phyloP scores from a whole-genome alignment of 1,284 basidiomycete genomes.

The Sphagnurus paluster region DNA sequence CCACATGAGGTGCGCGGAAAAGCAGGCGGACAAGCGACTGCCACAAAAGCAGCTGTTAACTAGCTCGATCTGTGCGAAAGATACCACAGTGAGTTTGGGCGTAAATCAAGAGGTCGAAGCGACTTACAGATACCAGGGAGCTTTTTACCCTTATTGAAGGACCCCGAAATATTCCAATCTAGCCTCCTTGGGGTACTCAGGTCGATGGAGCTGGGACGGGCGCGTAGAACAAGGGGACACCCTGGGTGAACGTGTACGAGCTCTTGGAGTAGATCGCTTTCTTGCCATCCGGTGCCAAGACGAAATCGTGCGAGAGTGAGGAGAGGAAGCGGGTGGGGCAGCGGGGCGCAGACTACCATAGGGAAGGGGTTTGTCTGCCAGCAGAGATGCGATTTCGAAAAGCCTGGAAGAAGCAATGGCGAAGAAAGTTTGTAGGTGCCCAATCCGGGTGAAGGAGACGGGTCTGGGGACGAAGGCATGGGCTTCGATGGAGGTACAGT shows the following conservation, averaged over 20 bases:
- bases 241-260: conserved; percentile 55
- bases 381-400: conserved; percentile 37
- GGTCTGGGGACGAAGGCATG: conserved; percentile 7
- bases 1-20: conserved; percentile 62
- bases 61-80: conserved; percentile 48
- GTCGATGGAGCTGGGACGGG: conserved; percentile 41
- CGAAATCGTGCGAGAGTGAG: conserved; percentile 40
- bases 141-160: conserved; percentile 52
- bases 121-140: conserved; percentile 55
- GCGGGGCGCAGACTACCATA: conserved; percentile 44
- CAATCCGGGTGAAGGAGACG: background rate
- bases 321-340: conserved; percentile 38
- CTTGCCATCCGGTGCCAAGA: conserved; percentile 47
- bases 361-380: conserved; percentile 32
- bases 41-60: conserved; percentile 53
- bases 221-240: conserved; percentile 65
- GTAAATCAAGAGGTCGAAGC: conserved; percentile 23
- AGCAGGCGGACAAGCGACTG: conserved; percentile 45
- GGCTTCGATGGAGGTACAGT: too few relatives aligned
- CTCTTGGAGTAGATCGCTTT: conserved; percentile 53
- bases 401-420: conserved; percentile 45
- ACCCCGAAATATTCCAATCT: conserved; percentile 59
- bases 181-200: conserved; percentile 47
- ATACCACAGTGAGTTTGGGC: conserved; percentile 8
- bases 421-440: conserved; percentile 25